Evolutionary conservation across 768 basidiomycete genomes (phyloP).

Genomic region (Mycena leptocephala): DNA sequence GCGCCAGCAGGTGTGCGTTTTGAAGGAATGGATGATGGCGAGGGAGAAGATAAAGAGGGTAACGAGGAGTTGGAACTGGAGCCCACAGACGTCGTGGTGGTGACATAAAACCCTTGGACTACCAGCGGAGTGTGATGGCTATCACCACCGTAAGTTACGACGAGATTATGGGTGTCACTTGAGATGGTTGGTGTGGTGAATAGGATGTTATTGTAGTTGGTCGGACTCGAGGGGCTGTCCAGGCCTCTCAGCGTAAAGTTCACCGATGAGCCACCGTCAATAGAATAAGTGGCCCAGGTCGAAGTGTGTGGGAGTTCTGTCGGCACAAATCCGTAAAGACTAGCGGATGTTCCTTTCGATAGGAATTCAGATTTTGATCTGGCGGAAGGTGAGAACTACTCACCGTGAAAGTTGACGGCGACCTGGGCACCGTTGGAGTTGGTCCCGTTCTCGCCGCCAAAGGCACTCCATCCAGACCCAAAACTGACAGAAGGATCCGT

Average conservation of each 20-base stretch:
- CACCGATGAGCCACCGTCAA: slow-evolving; percentile 41
- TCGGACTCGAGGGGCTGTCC: background rate
- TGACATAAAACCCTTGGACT: slow-evolving; percentile 37
- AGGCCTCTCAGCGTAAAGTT: slow-evolving; percentile 33
- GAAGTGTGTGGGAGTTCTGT: slow-evolving; percentile 35
- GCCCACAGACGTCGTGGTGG: slow-evolving; percentile 20
- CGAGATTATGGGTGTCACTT: background rate
- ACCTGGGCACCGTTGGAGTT: slow-evolving; percentile 34
- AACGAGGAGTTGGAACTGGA: background rate
- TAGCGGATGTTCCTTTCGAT: slow-evolving; percentile 45
- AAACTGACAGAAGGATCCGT: slow-evolving; percentile 38
- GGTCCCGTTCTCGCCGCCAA: slow-evolving; percentile 32
- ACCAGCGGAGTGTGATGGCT: slow-evolving; percentile 34
- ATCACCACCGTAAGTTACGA: slow-evolving; percentile 20
- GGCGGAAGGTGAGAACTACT: background rate
- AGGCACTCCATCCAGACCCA: slow-evolving; percentile 34
- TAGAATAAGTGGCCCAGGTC: slow-evolving; percentile 42
- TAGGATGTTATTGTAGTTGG: background rate
- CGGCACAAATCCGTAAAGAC: slow-evolving; percentile 42
- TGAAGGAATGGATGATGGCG: background rate
- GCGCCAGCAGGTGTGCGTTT: background rate
- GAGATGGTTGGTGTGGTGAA: background rate
- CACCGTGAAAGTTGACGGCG: slow-evolving; percentile 43
- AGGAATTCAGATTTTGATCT: background rate
- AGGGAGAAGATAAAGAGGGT: background rate